Conservation (phyloP, 106 monocot species). For the Amphibolis antarctica region DNA sequence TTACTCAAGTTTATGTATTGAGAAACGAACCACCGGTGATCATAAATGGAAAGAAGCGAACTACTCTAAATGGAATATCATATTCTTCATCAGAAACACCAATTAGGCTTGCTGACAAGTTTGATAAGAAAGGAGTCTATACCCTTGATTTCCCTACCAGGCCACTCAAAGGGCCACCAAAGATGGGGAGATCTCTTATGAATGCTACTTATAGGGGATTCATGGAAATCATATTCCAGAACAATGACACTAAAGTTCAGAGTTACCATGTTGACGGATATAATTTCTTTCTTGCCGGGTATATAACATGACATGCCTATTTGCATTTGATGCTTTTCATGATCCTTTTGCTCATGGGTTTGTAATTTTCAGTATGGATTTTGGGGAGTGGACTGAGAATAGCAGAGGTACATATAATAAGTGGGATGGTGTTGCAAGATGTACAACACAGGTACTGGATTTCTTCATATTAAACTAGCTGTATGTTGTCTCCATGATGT, state of each 20-base stretch:
- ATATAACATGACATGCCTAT: not conserved
- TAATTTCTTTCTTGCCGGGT: constrained; percentile 80
- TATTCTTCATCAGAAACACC: constrained; percentile 25
- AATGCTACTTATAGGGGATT: constrained; percentile 69
- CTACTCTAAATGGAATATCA: constrained; percentile 60
- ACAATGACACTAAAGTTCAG: constrained; percentile 65
- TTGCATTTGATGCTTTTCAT: not conserved
- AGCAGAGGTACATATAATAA: constrained; percentile 52
- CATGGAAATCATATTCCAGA: constrained; percentile 73
- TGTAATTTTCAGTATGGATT: constrained; percentile 12
- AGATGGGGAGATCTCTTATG: constrained; percentile 31
- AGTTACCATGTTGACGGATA: constrained; percentile 80
- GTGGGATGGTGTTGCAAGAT: constrained; percentile 64
- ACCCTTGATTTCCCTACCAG: constrained; percentile 59
- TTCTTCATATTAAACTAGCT: not conserved
- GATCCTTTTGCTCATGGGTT: not conserved
- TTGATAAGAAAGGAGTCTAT: constrained; percentile 40
- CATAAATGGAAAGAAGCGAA: constrained; percentile 47
- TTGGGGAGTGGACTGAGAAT: constrained; percentile 46
- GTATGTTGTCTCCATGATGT: no score
- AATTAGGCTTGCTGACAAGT: constrained; percentile 49
- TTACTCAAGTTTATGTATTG: constrained; percentile 55
- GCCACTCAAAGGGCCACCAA: constrained; percentile 29
- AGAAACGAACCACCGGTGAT: constrained; percentile 35
- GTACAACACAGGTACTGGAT: constrained; percentile 47